These are phyloP conservation scores for Backusella circina DNA, from an alignment of 192 early-diverging fungal genomes.

Conservation along the genomic window DNA sequence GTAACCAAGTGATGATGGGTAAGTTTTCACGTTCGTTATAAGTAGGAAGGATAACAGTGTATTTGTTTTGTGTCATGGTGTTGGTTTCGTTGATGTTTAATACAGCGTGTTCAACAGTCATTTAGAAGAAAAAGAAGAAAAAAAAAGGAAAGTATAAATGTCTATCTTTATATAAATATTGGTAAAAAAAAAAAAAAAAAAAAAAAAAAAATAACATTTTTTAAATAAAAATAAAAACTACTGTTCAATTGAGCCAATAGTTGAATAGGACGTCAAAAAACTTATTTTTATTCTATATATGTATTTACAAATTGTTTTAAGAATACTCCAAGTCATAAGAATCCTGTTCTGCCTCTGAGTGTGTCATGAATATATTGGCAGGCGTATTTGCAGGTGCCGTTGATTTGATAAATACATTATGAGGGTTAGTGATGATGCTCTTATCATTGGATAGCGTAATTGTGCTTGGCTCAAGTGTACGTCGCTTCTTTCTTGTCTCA, in stretches of 20 bases:
- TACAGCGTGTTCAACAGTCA: constrained; percentile 30
- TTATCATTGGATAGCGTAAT: background rate
- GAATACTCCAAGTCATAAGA: background rate
- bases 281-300: background rate
- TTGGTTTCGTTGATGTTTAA: constrained; percentile 22
- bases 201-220: background rate
- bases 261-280: background rate
- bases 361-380: background rate
- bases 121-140: constrained; percentile 1
- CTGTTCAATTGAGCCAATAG: background rate
- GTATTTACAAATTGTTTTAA: background rate
- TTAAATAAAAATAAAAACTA: background rate
- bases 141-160: background rate
- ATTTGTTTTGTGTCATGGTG: constrained; percentile 54
- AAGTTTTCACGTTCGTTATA: constrained; percentile 98
- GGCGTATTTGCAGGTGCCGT: background rate
- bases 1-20: constrained; percentile 91
- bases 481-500: background rate
- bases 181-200: background rate
- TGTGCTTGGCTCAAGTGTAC: background rate
- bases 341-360: background rate
- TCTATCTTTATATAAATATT: background rate
- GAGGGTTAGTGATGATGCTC: background rate
- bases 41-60: constrained; percentile 94
- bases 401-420: background rate